Base-by-base conservation (phyloP, 176 grass and related monocot species). In the Avena atlantica region DNA sequence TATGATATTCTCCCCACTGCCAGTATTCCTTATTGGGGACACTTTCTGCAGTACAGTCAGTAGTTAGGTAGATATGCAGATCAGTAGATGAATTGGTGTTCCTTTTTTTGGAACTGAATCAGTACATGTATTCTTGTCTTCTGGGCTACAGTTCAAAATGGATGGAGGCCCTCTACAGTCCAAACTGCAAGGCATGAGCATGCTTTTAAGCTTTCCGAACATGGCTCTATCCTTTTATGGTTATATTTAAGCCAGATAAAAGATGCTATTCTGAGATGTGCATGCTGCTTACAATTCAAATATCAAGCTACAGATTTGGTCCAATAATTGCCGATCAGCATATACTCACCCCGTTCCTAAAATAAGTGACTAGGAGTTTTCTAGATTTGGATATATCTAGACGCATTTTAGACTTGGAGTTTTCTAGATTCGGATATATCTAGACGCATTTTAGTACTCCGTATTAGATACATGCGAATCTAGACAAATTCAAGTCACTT, bases 1-100 rank as follows among this genome's bases (percentile, higher is more conserved):
- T 74, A 57, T 75, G n/a, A 3, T 61, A 75, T 74, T 85, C 53
- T 23, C 81, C 49, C 66, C 49, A 31, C 21, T 64, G 17, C 79
- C 21, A 65, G 11, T 74, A n/a, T 0, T 56, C 34, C 70, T 84
- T 74, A 20, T 14, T 76, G 20, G 3, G 75, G 47, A 9, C 47
- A 86, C 2, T 21, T 84, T 84, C 29, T 63, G 17, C 2, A 4
- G 40, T 55, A 17, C 24, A 67, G 62, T 75, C 2, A 25, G 2
- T 23, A 25, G 15, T 17, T 60, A 0, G 12, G 50, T 36, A 55
- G 19, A 75, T 89, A 67, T 34, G 45, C 29, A 12, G 76, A 31
- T 51, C 48, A 16, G 0, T 65, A 49, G 21, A 49, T 20, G 4
- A 58, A 68, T 23, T 89, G 2, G 24, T 74, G 10, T 47, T 72